phyloP scores from a whole-genome alignment of 768 basidiomycete species.

The Naganishia kalamii region DNA sequence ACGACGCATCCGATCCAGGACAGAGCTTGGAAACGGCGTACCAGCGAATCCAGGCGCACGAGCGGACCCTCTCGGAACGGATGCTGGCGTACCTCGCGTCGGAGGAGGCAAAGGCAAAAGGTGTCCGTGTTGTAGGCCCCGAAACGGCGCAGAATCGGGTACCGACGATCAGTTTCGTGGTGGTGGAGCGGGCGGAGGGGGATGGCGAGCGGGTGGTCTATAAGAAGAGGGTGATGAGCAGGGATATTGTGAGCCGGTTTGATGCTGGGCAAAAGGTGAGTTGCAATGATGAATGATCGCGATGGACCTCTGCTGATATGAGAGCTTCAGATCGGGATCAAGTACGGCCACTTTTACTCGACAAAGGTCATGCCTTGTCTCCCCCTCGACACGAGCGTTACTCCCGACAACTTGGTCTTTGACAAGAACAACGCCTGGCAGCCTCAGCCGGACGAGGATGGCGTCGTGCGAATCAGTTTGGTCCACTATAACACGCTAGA shows the following conservation, averaged over 20 bases:
- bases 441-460: constrained; percentile 51
- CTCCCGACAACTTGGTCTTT: neutral
- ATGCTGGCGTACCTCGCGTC: constrained; percentile 57
- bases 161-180: constrained; percentile 68
- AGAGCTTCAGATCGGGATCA: constrained; percentile 60
- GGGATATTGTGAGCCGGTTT: constrained; percentile 60
- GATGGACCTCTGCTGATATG: neutral
- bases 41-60: constrained; percentile 58
- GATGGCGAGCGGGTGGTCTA: constrained; percentile 41
- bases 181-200: constrained; percentile 43
- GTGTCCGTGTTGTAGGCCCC: constrained; percentile 64
- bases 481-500: constrained; percentile 74
- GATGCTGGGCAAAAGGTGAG: constrained; percentile 61
- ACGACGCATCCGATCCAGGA: constrained; percentile 11
- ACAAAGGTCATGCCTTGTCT: constrained; percentile 48
- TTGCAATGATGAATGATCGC: too few relatives aligned
- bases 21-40: constrained; percentile 47
- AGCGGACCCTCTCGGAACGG: constrained; percentile 56
- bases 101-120: constrained; percentile 53
- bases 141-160: constrained; percentile 52
- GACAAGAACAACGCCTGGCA: constrained; percentile 9
- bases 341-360: constrained; percentile 73
- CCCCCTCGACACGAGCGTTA: constrained; percentile 9
- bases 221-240: constrained; percentile 55
- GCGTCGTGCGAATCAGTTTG: constrained; percentile 66